Percentiles rank a stretch among this genome's conserved stretches.
Evolutionary conservation across 2,329 filamentous ascomycete genomes (phyloP).

Genomic region (Coniochaeta hoffmannii): DNA sequence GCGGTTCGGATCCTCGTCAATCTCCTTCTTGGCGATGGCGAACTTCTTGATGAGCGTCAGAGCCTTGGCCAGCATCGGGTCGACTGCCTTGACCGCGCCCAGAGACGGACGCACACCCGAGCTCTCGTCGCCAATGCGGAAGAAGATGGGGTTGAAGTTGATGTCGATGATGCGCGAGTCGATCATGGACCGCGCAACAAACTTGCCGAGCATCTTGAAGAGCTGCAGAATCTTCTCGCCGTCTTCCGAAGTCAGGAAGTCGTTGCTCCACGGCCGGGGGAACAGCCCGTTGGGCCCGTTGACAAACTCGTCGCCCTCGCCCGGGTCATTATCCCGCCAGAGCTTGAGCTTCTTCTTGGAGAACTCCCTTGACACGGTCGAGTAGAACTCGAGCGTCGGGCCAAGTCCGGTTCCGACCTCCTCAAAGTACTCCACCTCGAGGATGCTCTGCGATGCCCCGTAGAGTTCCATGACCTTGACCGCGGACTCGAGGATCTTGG

Average conservation of each 20-base stretch:
- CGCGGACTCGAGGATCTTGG: constrained; percentile 92
- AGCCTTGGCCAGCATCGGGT: constrained; percentile 77
- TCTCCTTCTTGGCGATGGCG: constrained; percentile 67
- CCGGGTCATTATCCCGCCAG: constrained; percentile 85
- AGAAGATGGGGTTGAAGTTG: constrained; percentile 95
- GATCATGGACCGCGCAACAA: constrained; percentile 95
- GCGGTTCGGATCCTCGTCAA: constrained; percentile 64
- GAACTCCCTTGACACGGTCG: constrained; percentile 93
- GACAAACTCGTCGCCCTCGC: constrained; percentile 69
- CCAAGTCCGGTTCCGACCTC: constrained; percentile 95
- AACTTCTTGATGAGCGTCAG: constrained; percentile 84
- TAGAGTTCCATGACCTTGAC: constrained; percentile 99
- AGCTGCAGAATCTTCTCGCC: constrained; percentile 83
- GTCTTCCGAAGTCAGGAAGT: constrained; percentile 64
- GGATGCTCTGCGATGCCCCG: constrained; percentile 87
- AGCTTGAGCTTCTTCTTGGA: constrained; percentile 95
- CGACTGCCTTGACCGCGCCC: constrained; percentile 82
- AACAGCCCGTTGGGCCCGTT: constrained; percentile 82
- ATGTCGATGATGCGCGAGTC: constrained; percentile 97
- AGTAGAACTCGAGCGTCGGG: constrained; percentile 96
- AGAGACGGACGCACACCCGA: constrained; percentile 69
- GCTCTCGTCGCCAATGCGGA: constrained; percentile 76
- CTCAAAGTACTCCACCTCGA: constrained; percentile 98
- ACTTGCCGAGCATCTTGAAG: constrained; percentile 92
- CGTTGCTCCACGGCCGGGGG: constrained; percentile 79